Conservation (phyloP, 1,284 basidiomycete species). For the Malassezia japonica region DNA sequence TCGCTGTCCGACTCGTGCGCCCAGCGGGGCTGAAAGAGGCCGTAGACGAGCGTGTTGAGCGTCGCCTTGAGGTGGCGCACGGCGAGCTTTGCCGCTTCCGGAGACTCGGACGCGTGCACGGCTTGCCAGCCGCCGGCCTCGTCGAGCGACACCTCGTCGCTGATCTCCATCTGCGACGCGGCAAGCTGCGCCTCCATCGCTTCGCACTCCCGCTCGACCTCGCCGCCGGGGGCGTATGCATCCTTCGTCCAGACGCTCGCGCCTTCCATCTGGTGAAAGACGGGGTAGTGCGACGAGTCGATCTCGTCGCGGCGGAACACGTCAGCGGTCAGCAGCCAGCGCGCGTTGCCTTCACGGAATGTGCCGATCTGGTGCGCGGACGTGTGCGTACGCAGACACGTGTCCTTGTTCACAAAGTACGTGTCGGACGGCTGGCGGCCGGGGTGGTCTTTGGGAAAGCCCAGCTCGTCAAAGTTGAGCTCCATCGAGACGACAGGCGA, state of each 20-base stretch:
- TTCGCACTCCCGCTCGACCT: constrained; percentile 55
- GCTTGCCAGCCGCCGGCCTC: constrained; percentile 70
- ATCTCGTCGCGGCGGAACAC: constrained; percentile 98
- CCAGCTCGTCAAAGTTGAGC: constrained; percentile 94
- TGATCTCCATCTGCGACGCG: constrained; percentile 60
- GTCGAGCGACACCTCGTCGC: constrained; percentile 66
- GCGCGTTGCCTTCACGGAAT: constrained; percentile 65
- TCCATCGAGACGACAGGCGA: constrained; percentile 80
- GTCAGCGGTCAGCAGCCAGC: constrained; percentile 91
- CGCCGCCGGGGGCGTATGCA: constrained; percentile 50
- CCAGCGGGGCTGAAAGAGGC: constrained; percentile 58
- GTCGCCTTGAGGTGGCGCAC: constrained; percentile 80
- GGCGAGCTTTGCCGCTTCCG: constrained; percentile 53
- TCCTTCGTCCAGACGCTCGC: constrained; percentile 61
- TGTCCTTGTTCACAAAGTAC: constrained; percentile 83
- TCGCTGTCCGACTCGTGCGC: constrained; percentile 49
- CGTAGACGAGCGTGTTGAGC: constrained; percentile 75
- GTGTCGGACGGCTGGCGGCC: constrained; percentile 81
- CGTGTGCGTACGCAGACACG: constrained; percentile 93
- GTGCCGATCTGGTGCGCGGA: constrained; percentile 93
- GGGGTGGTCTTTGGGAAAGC: constrained; percentile 85
- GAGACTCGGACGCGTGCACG: constrained; percentile 61
- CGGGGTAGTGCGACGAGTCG: constrained; percentile 89
- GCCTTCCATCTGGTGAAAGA: constrained; percentile 98
- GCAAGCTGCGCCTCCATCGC: constrained; percentile 53